Percentiles rank a stretch among this genome's conserved stretches.
phyloP scores from a whole-genome alignment of 352 stramenopile species.

The Vaucheria bursata region DNA sequence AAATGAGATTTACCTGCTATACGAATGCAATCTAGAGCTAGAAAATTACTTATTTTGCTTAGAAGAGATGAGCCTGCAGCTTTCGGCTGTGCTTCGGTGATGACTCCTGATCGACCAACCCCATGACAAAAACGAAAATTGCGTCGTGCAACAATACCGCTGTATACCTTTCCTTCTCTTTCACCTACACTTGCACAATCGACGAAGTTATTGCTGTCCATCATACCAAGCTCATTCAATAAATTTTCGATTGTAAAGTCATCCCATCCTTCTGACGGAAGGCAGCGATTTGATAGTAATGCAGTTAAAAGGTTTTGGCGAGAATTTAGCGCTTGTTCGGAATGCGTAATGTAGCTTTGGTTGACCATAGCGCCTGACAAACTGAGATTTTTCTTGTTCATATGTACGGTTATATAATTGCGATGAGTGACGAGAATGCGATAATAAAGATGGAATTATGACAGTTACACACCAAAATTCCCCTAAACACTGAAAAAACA shows the following conservation, averaged over 20 bases:
- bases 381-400: not conserved
- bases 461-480: too few relatives aligned
- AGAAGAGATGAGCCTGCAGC: constrained; percentile 90
- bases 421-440: too few relatives aligned
- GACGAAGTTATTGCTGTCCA: constrained; percentile 90
- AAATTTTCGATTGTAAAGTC: constrained; percentile 72
- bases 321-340: not conserved
- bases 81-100: constrained; percentile 97
- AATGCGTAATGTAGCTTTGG: not conserved
- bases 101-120: constrained; percentile 90
- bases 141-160: constrained; percentile 63
- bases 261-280: constrained; percentile 76
- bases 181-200: constrained; percentile 84
- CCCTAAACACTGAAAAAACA: too few relatives aligned
- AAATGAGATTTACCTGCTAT: too few relatives aligned
- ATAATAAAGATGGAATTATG: too few relatives aligned
- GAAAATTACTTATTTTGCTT: constrained; percentile 77
- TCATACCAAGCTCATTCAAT: constrained; percentile 69
- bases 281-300: constrained; percentile 67
- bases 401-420: too few relatives aligned
- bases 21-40: constrained; percentile 77
- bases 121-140: constrained; percentile 87
- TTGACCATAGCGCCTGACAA: not conserved
- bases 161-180: constrained; percentile 79
- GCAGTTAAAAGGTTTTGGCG: constrained; percentile 62